Conservation (phyloP, 75 land plant genomes). For the Picea glauca region DNA sequence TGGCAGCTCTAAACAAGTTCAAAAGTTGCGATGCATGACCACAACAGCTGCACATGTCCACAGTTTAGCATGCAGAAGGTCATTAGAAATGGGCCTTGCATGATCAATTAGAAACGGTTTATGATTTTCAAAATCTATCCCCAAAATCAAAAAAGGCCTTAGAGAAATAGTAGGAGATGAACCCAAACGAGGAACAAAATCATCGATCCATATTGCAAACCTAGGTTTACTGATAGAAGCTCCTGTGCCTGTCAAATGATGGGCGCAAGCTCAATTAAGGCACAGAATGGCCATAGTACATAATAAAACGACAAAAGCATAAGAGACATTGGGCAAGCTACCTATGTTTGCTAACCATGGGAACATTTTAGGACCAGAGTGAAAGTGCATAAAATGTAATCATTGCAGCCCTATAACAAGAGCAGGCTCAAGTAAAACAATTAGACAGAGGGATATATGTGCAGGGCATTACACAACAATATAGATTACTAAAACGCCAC, state of each 20-base stretch:
- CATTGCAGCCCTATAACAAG: neutral
- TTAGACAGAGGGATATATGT: neutral
- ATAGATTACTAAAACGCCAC: too few species aligned
- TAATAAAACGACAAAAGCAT: neutral
- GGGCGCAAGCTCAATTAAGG: neutral
- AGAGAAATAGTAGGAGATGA: neutral
- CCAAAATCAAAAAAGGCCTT: neutral
- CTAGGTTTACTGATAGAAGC: neutral
- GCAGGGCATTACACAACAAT: neutral
- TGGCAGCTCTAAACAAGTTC: neutral
- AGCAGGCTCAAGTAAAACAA: too few species aligned
- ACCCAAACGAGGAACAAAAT: conserved; percentile 1
- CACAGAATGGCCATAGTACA: neutral
- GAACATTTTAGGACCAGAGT: neutral
- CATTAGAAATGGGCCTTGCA: neutral
- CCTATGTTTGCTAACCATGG: neutral
- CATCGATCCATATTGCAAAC: neutral
- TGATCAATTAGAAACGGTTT: neutral
- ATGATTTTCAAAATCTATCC: neutral
- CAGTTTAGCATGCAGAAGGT: neutral
- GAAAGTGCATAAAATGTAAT: neutral
- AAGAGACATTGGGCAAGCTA: neutral
- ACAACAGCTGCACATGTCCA: neutral
- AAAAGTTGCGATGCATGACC: neutral
- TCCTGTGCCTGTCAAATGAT: neutral